These are phyloP conservation scores for Hyaloscypha finlandica DNA, from an alignment of 495 filamentous ascomycete species.

Conservation along the genomic window DNA sequence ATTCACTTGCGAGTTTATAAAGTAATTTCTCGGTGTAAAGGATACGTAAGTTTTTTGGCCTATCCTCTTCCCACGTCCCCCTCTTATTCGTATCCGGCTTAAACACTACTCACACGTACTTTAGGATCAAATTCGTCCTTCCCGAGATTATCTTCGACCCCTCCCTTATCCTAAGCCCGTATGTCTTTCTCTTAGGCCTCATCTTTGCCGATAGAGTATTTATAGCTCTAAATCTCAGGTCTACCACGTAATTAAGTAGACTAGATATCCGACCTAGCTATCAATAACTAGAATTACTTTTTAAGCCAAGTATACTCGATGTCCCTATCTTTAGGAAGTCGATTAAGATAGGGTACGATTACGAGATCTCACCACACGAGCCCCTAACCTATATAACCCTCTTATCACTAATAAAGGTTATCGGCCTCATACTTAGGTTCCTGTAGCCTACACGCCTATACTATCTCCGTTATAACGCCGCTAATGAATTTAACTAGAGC, in stretches of 20 bases:
- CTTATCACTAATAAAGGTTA: conserved; percentile 35
- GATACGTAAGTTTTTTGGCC: conserved; percentile 32
- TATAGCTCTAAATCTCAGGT: conserved; percentile 1
- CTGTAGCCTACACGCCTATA: conserved; percentile 37
- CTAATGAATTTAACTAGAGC: conserved; percentile 42
- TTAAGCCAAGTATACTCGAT: conserved; percentile 30
- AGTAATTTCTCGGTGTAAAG: conserved; percentile 38
- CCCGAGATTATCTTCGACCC: conserved; percentile 40
- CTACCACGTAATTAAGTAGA: conserved; percentile 13
- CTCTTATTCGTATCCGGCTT: background rate
- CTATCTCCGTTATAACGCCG: conserved; percentile 40
- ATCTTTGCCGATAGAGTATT: background rate
- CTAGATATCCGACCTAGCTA: conserved; percentile 22
- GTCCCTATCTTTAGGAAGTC: conserved; percentile 19
- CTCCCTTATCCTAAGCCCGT: conserved; percentile 32
- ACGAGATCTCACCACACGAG: conserved; percentile 37
- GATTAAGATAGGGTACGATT: no score
- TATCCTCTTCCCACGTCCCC: background rate
- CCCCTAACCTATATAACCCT: conserved; percentile 39
- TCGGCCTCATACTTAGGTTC: conserved; percentile 38
- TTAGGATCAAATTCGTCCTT: conserved; percentile 38
- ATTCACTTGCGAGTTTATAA: conserved; percentile 39
- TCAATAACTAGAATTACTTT: conserved; percentile 35
- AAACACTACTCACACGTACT: background rate
- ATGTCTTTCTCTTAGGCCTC: conserved; percentile 36